Base-by-base conservation (phyloP, 2,329 filamentous ascomycete species). In the Ceratocystis alfenasii region DNA sequence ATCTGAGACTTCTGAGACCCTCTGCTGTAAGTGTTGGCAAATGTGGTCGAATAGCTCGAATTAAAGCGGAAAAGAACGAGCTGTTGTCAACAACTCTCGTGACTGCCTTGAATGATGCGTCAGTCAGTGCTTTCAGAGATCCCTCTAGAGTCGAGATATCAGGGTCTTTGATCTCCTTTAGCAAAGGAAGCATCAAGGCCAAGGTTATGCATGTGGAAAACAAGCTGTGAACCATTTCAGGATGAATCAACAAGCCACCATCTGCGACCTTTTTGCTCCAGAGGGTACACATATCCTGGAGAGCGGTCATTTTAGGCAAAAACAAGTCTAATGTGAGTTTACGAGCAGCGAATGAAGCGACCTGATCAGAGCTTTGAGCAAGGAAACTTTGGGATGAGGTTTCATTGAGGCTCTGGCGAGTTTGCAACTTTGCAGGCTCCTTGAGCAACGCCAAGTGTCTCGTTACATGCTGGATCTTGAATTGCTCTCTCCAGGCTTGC, bases 371-470 rank as follows among this genome's bases (percentile, higher is more conserved):
- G 17, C 70, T 55, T n/a, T 66, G 66, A 5, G 60, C 59, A 8
- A 61, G 41, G 6, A 46, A 63, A 12, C 22, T 61, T 22, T 50
- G 30, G 2, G 61, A 66, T 8, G 33, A 28, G 6, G 22, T 33
- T 15, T 20, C 45, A 22, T 46, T 57, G 5, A 61, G 28, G 8
- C 46, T 20, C n/a, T 65, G 60, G 30, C 59, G 48, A 7, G 36
- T 66, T 65, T n/a, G 70, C 67, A 17, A 36, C 15, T 64, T n/a
- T 20, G 20, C 33, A 4, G 69, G 48, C 33, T 75, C 73, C 1
- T 79, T 76, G 10, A 86, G 74, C 1, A 86, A 76, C 1, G 87
- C 74, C 4, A 86, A 75, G 68, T 86, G 87, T 59, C 78, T 75
- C 46, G 80, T 76, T 67, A 83, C 75, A 5, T 73, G 70, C 57